A percentile compares a stretch with the other conserved stretches of the same genome.
Evolutionary conservation across 2,329 filamentous ascomycete genomes (phyloP).

Genomic region (Monosporascus sp.): DNA sequence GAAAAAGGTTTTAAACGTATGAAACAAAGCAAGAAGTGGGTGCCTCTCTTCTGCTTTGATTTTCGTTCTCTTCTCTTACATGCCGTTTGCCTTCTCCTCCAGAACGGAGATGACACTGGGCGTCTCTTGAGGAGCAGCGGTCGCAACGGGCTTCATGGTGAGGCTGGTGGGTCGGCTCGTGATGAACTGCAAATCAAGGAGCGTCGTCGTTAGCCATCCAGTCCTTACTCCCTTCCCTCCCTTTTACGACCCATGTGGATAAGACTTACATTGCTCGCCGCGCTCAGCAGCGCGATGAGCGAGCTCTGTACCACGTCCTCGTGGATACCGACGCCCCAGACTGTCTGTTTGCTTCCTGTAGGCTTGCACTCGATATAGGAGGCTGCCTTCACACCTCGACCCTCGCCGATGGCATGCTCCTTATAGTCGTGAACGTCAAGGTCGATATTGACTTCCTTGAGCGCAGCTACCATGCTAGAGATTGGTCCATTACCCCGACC

Average conservation of each 20-base stretch:
- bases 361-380: slow-evolving; percentile 89
- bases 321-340: slow-evolving; percentile 90
- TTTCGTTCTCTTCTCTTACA: not conserved
- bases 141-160: slow-evolving; percentile 30
- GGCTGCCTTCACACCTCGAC: slow-evolving; percentile 83
- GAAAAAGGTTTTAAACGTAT: too few relatives aligned
- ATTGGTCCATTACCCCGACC: slow-evolving; percentile 88
- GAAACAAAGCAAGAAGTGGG: too few relatives aligned
- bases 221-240: slow-evolving; percentile 34
- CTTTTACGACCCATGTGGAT: too few relatives aligned
- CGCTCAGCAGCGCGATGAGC: slow-evolving; percentile 78
- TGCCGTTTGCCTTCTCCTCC: slow-evolving; percentile 36
- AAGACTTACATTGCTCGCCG: slow-evolving; percentile 66
- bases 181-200: slow-evolving; percentile 54
- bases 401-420: slow-evolving; percentile 84
- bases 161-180: slow-evolving; percentile 65
- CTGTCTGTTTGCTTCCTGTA: slow-evolving; percentile 59
- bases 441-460: slow-evolving; percentile 73
- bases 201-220: not conserved
- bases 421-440: slow-evolving; percentile 93
- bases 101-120: slow-evolving; percentile 28
- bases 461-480: slow-evolving; percentile 77
- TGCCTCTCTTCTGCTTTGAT: not conserved
- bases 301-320: slow-evolving; percentile 89
- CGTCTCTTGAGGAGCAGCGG: slow-evolving; percentile 14